Percentiles rank a stretch among this genome's conserved stretches.
These are phyloP conservation scores for Rhodamnia rubescens DNA, from an alignment of 345 rosid species.

Conservation along the genomic window DNA sequence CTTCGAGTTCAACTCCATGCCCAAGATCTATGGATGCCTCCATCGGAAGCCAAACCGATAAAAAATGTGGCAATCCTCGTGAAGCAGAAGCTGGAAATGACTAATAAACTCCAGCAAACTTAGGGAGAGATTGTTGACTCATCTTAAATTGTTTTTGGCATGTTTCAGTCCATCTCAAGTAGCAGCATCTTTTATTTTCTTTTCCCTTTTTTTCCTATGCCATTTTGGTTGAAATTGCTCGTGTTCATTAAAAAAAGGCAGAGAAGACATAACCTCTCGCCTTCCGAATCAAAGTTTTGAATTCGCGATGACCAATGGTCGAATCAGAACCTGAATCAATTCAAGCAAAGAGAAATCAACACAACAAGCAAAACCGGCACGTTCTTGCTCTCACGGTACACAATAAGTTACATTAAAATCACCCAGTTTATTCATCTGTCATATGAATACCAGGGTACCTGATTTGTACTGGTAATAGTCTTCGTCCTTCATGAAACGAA, in stretches of 20 bases:
- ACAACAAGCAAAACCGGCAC: not conserved
- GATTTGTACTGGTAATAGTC: conserved; percentile 9
- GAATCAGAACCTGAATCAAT: not conserved
- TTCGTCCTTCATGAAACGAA: conserved; percentile 20
- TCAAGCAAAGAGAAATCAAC: not conserved
- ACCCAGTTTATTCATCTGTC: no score
- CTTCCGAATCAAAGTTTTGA: not conserved
- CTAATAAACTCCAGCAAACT: not conserved
- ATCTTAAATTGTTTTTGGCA: not conserved
- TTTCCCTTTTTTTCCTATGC: no score
- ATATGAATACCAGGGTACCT: no score
- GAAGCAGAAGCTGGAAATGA: not conserved
- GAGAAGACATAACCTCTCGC: not conserved
- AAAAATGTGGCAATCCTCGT: not conserved
- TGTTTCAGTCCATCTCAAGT: not conserved
- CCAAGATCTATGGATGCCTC: not conserved
- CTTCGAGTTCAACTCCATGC: not conserved
- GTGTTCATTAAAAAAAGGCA: not conserved
- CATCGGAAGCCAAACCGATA: not conserved
- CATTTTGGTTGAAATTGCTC: not conserved
- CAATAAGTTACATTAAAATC: no score
- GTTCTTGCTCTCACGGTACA: not conserved
- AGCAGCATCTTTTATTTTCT: not conserved
- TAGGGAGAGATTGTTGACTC: not conserved
- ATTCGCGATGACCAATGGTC: not conserved